Evolutionary conservation across 257 asterid species (phyloP), one percentile per base, ranked within the genome.

Genomic region (Gentiana macrophylla): DNA sequence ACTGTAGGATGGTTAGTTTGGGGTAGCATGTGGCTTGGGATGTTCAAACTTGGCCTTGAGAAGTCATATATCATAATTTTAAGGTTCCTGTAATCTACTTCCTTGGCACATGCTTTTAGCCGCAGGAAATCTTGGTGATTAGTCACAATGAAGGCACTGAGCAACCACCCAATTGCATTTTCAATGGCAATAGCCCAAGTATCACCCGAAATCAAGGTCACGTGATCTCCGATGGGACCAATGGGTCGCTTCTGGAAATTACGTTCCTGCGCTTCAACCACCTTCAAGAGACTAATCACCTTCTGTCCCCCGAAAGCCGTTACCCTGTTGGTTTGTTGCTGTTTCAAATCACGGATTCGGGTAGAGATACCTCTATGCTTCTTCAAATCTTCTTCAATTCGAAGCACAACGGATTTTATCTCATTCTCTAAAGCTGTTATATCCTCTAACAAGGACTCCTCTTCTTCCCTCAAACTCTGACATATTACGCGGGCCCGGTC

Each of bases 221-320:
- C 74, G 72, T 87, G 98, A 59, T 84, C 84, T 33, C 98, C 98
- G 53, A 91, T 71, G 50, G 98, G 98, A 73, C 98, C 98, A 65
- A 91, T 83, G 32, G 98, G 98, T 11, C 95, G 94, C 72, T 62
- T 70, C 49, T 68, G 74, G 77, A 91, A 91, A 73, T 60, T 81
- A 62, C 81, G 75, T 48, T 86, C 80, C 82, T 24, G 24, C 24
- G 24, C 24, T 24, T 91, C 98, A 60, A 91, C 84, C 54, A 69
- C 84, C 72, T 77, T 76, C 76, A 91, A 68, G 37, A 91, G 96
- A 74, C 38, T 52, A 63, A 62, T 75, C 66, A 84, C 96, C 65
- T 67, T 76, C 51, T 52, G 57, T 62, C 95, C 96, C 67, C 98
- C 98, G 74, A 91, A 91, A 72, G 95, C 96, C 32, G 94, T 87